Evolutionary conservation across 1,284 basidiomycete species (phyloP).

Genomic region (Tranzscheliella williamsii): DNA sequence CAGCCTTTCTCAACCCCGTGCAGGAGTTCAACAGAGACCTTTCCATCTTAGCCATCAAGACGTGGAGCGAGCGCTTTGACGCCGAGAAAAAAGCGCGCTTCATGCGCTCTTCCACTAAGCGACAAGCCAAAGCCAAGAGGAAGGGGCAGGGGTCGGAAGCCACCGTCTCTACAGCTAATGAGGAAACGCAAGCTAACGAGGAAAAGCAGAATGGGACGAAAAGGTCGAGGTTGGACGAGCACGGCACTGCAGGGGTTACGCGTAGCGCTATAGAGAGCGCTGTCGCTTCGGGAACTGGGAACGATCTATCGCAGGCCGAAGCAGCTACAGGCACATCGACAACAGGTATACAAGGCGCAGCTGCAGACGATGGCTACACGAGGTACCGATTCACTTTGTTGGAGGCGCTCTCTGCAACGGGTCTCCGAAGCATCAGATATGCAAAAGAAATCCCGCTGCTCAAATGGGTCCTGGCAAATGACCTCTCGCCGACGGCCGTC

Average conservation of each 20-base stretch:
- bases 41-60: slow-evolving; percentile 82
- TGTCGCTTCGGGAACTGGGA: background rate
- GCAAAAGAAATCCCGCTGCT: slow-evolving; percentile 94
- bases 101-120: slow-evolving; percentile 63
- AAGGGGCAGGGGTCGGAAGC: slow-evolving; percentile 6
- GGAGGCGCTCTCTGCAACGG: slow-evolving; percentile 95
- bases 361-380: slow-evolving; percentile 63
- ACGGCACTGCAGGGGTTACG: background rate
- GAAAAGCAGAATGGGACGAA: background rate
- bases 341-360: background rate
- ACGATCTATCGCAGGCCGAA: background rate
- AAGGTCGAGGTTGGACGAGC: background rate
- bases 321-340: background rate
- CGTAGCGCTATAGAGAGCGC: background rate
- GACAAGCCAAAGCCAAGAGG: slow-evolving; percentile 26
- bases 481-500: slow-evolving; percentile 80
- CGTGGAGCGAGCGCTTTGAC: slow-evolving; percentile 79
- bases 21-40: slow-evolving; percentile 98
- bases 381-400: slow-evolving; percentile 77
- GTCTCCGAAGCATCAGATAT: slow-evolving; percentile 92
- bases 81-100: slow-evolving; percentile 70
- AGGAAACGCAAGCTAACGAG: slow-evolving; percentile 7
- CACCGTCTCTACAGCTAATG: background rate
- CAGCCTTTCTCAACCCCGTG: slow-evolving; percentile 89
- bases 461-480: slow-evolving; percentile 90